A percentile compares a stretch with the other conserved stretches of the same genome.
phyloP scores from a whole-genome alignment of 2,329 filamentous ascomycete species.

The Ophiobolus disseminans region DNA sequence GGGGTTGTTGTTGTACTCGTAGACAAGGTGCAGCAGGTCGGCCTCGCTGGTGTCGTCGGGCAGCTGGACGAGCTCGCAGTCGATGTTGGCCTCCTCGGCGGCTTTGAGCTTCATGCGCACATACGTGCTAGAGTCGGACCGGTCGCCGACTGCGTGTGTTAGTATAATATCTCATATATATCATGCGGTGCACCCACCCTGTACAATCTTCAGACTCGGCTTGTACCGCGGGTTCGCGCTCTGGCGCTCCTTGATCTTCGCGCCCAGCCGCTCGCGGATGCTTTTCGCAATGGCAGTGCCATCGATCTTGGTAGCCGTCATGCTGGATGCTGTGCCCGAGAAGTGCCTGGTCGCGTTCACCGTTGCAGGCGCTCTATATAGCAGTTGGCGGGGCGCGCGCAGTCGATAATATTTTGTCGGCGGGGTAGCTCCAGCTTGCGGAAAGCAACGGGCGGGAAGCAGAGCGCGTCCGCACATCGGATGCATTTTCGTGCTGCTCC shows the following conservation, averaged over 20 bases:
- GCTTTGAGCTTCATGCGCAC: conserved; percentile 99
- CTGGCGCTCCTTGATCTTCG: conserved; percentile 82
- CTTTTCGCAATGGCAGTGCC: conserved; percentile 92
- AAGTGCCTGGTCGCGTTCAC: conserved; percentile 44
- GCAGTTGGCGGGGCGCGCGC: conserved; percentile 18
- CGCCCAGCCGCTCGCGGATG: conserved; percentile 82
- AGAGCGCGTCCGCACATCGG: conserved; percentile 40
- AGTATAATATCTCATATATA: conserved; percentile 1
- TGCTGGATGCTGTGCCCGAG: conserved; percentile 65
- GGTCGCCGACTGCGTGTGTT: conserved; percentile 74
- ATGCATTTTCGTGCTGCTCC: conserved; percentile 35
- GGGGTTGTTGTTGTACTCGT: conserved; percentile 83
- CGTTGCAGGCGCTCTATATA: conserved; percentile 23
- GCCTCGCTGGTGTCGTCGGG: conserved; percentile 80
- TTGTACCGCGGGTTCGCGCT: conserved; percentile 83
- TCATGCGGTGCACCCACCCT: conserved; percentile 66
- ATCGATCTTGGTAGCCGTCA: conserved; percentile 92
- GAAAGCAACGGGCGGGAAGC: conserved; percentile 37
- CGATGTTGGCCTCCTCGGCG: conserved; percentile 91
- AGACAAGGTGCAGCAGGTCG: conserved; percentile 84
- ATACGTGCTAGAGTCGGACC: conserved; percentile 95
- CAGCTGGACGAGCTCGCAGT: conserved; percentile 84
- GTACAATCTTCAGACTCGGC: conserved; percentile 91
- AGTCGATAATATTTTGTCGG: conserved; percentile 35
- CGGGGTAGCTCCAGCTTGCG: conserved; percentile 41